Evolutionary conservation across 495 filamentous ascomycete species (phyloP).

Genomic region (Penicillium cinerascens): DNA sequence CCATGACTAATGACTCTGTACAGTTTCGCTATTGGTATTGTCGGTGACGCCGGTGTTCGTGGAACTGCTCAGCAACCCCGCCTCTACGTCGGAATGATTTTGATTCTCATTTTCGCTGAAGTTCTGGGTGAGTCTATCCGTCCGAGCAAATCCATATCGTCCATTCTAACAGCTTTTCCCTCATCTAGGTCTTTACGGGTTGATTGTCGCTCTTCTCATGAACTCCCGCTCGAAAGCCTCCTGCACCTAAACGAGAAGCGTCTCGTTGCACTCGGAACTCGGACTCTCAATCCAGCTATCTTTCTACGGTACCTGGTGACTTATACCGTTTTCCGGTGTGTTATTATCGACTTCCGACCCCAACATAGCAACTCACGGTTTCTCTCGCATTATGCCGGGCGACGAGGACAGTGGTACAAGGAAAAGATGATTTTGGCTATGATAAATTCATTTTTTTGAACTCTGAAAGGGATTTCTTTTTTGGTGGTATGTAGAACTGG

Average conservation of each 20-base stretch:
- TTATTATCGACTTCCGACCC: constrained; percentile 6
- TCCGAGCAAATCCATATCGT: not conserved
- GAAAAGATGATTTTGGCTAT: constrained; percentile 19
- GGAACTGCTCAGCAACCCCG: constrained; percentile 96
- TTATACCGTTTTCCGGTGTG: constrained; percentile 6
- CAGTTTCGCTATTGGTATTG: constrained; percentile 96
- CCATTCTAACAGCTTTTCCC: not conserved
- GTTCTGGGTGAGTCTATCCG: constrained; percentile 70
- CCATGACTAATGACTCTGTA: constrained; percentile 8
- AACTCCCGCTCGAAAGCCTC: constrained; percentile 63
- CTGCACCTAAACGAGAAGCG: constrained; percentile 27
- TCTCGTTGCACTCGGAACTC: constrained; percentile 13
- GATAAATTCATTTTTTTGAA: constrained; percentile 19
- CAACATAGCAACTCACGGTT: constrained; percentile 9
- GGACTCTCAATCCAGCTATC: not conserved
- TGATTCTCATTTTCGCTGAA: constrained; percentile 99
- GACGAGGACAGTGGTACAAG: constrained; percentile 5
- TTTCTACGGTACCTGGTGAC: not conserved
- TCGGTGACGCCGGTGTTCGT: constrained; percentile 97
- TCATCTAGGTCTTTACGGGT: constrained; percentile 80
- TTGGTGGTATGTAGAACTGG: constrained; percentile 27
- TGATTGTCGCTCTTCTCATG: constrained; percentile 98
- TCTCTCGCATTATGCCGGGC: not conserved
- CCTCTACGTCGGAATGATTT: constrained; percentile 99
- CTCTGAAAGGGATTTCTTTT: constrained; percentile 13